phyloP scores from a whole-genome alignment of 192 early-diverging fungal species.

The Backusella sp. region DNA sequence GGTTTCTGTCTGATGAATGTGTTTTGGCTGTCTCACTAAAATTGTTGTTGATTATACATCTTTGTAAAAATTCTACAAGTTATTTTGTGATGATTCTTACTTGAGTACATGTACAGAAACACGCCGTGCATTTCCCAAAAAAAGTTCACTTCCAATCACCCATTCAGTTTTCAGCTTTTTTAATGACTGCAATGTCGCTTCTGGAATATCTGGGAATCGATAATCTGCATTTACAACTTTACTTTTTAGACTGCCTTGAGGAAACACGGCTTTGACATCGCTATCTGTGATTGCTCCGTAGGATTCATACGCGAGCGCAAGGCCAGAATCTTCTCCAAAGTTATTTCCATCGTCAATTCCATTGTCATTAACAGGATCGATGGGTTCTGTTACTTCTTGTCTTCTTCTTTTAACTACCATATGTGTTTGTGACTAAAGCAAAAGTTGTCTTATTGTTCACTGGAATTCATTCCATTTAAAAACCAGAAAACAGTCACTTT shows the following conservation, averaged over 20 bases:
- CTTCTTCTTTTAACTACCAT: not conserved
- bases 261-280: not conserved
- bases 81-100: not conserved
- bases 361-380: not conserved
- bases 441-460: no score
- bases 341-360: not conserved
- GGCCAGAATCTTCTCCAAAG: not conserved
- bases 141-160: not conserved
- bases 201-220: not conserved
- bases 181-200: not conserved
- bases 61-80: not conserved
- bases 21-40: not conserved
- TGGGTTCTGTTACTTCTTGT: not conserved
- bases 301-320: not conserved
- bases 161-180: not conserved
- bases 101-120: not conserved
- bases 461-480: not conserved
- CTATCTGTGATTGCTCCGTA: not conserved
- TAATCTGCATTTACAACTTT: not conserved
- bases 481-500: not conserved
- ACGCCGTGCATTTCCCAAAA: not conserved
- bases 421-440: not conserved
- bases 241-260: not conserved
- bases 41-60: not conserved
- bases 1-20: not conserved